Conservation (phyloP, 441 rosid genomes). For the Codiaeum variegatum region DNA sequence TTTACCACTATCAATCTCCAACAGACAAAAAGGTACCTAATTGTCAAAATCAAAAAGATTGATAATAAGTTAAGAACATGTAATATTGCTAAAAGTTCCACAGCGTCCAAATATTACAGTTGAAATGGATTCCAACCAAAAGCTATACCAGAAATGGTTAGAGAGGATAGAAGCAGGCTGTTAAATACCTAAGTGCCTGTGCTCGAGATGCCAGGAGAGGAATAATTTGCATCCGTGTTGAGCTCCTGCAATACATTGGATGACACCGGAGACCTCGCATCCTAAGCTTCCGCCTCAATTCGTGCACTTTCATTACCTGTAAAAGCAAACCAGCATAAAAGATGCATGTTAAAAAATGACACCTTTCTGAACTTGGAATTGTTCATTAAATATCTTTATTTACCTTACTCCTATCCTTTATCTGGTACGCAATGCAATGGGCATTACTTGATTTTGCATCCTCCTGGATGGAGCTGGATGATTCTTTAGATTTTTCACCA, state of each 20-base stretch:
- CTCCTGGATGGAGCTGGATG: slow-evolving; percentile 48
- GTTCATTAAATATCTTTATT: background rate
- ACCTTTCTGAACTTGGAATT: background rate
- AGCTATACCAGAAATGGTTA: background rate
- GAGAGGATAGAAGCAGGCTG: background rate
- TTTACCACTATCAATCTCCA: slow-evolving; percentile 86
- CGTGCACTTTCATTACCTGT: slow-evolving; percentile 72
- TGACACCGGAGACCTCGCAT: slow-evolving; percentile 95
- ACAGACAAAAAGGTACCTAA: slow-evolving; percentile 80
- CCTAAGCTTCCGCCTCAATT: slow-evolving; percentile 88
- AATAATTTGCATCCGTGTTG: slow-evolving; percentile 68
- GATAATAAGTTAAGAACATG: background rate
- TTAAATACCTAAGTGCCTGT: slow-evolving; percentile 75
- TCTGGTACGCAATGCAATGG: slow-evolving; percentile 65
- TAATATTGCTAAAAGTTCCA: background rate
- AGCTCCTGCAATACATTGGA: slow-evolving; percentile 89
- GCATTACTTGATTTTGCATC: slow-evolving; percentile 58
- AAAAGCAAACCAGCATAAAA: slow-evolving; percentile 25
- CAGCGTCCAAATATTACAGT: too few relatives aligned
- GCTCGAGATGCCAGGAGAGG: slow-evolving; percentile 97
- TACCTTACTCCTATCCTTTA: slow-evolving; percentile 70
- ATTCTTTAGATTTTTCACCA: slow-evolving; percentile 33
- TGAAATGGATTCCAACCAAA: background rate
- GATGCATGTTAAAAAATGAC: background rate
- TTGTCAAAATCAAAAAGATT: slow-evolving; percentile 2